A percentile compares a stretch with the other conserved stretches of the same genome.
Evolutionary conservation across 768 basidiomycete species (phyloP).

Genomic region (Boletus eberwhitei): DNA sequence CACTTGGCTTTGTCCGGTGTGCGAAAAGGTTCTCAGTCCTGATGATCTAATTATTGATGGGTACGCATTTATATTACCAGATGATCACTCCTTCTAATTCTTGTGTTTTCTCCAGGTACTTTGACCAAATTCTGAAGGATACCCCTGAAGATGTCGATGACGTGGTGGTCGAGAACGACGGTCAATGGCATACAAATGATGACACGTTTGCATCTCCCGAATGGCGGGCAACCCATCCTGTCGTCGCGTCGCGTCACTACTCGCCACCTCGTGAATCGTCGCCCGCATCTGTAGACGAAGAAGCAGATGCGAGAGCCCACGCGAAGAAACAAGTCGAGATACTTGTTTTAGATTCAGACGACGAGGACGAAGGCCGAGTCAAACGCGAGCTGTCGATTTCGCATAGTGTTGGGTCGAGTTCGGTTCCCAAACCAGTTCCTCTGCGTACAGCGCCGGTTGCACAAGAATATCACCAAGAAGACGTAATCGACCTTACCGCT

Average conservation of each 20-base stretch:
- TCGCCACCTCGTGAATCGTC: conserved; percentile 31
- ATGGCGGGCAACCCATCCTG: conserved; percentile 64
- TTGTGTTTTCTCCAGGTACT: conserved; percentile 56
- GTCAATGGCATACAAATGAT: conserved; percentile 94
- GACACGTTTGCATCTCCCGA: conserved; percentile 71
- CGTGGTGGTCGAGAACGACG: conserved; percentile 90
- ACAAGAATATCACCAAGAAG: conserved; percentile 36
- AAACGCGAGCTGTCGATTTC: conserved; percentile 75
- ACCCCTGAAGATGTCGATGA: conserved; percentile 84
- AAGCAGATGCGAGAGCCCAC: conserved; percentile 37
- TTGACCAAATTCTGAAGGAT: conserved; percentile 75
- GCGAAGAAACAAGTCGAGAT: conserved; percentile 55
- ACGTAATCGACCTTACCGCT: conserved; percentile 82
- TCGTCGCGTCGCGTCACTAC: conserved; percentile 20
- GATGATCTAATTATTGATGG: conserved; percentile 91
- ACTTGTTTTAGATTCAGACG: conserved; percentile 68
- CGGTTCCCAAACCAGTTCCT: conserved; percentile 27
- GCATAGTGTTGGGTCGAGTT: conserved; percentile 43
- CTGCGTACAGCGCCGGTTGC: conserved; percentile 10
- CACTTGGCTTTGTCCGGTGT: conserved; percentile 93
- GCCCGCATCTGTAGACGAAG: conserved; percentile 29
- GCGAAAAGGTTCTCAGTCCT: conserved; percentile 71
- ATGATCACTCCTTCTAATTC: neutral
- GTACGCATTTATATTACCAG: conserved; percentile 40
- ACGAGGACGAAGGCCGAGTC: conserved; percentile 72